phyloP scores from a whole-genome alignment of 306 rosid genomes.

The Bauhinia variegata region DNA sequence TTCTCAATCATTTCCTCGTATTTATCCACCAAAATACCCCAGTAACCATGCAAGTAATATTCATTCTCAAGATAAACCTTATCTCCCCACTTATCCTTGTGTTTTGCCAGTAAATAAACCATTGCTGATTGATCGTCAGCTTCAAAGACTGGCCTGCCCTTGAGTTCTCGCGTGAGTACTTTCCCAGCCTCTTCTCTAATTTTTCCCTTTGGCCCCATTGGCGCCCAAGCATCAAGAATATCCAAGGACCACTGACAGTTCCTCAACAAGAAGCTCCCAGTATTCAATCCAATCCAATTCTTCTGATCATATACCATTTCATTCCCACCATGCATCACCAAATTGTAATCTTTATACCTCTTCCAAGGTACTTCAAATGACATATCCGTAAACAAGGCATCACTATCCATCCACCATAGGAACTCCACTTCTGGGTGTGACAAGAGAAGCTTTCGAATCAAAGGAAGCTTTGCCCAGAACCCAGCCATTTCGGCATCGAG shows the following conservation, averaged over 20 bases:
- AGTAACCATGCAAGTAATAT: slow-evolving; percentile 59
- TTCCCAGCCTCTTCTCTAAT: slow-evolving; percentile 63
- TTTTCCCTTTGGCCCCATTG: slow-evolving; percentile 79
- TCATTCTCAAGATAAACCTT: slow-evolving; percentile 53
- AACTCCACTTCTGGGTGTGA: slow-evolving; percentile 62
- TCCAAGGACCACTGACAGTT: slow-evolving; percentile 70
- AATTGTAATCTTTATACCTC: slow-evolving; percentile 53
- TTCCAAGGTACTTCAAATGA: slow-evolving; percentile 68
- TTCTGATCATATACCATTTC: slow-evolving; percentile 57
- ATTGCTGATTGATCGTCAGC: slow-evolving; percentile 89
- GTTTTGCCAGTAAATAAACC: slow-evolving; percentile 58
- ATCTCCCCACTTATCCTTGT: slow-evolving; percentile 49
- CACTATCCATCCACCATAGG: slow-evolving; percentile 72
- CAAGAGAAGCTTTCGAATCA: slow-evolving; percentile 50
- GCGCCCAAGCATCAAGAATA: slow-evolving; percentile 80
- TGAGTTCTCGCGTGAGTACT: slow-evolving; percentile 53
- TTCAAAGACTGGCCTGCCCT: slow-evolving; percentile 69
- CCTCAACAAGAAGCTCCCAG: slow-evolving; percentile 56
- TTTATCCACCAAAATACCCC: slow-evolving; percentile 62
- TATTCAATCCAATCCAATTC: slow-evolving; percentile 61
- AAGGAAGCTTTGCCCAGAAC: slow-evolving; percentile 66
- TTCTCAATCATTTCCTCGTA: slow-evolving; percentile 60
- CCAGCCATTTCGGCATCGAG: slow-evolving; percentile 68
- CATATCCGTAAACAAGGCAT: slow-evolving; percentile 72
- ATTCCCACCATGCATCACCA: slow-evolving; percentile 64